Conservation (phyloP, 176 grass and related monocot genomes). For the Oryza glumipatula region DNA sequence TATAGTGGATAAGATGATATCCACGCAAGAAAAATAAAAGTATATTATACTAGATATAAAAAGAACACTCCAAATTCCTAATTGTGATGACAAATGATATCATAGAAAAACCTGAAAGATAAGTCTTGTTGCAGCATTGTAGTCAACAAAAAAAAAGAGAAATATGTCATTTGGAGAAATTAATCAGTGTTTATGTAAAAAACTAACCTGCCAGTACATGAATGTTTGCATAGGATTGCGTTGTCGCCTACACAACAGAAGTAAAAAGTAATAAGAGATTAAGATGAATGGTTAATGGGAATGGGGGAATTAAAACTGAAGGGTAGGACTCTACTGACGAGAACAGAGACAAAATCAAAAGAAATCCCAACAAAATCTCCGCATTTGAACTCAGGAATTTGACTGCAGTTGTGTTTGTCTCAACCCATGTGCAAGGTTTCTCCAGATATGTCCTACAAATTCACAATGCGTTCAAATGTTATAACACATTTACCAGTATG, state of each 20-base stretch:
- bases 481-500: conserved; percentile 39
- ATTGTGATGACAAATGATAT: conserved; percentile 32
- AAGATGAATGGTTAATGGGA: not conserved
- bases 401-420: conserved; percentile 67
- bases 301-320: conserved; percentile 29
- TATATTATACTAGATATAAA: conserved; percentile 8
- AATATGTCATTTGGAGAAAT: not conserved
- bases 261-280: conserved; percentile 40
- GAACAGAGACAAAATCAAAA: conserved; percentile 84
- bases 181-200: conserved; percentile 1
- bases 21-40: not conserved
- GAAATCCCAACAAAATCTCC: conserved; percentile 90
- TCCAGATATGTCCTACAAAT: conserved; percentile 90
- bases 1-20: not conserved
- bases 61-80: conserved; percentile 4
- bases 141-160: conserved; percentile 20
- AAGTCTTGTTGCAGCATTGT: not conserved
- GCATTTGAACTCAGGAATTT: conserved; percentile 77
- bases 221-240: conserved; percentile 89
- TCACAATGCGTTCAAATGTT: conserved; percentile 4
- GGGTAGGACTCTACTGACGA: conserved; percentile 73
- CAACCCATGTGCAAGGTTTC: conserved; percentile 80
- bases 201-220: conserved; percentile 99
- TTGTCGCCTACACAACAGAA: conserved; percentile 78
- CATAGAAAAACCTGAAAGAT: not conserved